Base-by-base conservation (phyloP, 2,329 filamentous ascomycete species). In the Fonsecaea monophora region DNA sequence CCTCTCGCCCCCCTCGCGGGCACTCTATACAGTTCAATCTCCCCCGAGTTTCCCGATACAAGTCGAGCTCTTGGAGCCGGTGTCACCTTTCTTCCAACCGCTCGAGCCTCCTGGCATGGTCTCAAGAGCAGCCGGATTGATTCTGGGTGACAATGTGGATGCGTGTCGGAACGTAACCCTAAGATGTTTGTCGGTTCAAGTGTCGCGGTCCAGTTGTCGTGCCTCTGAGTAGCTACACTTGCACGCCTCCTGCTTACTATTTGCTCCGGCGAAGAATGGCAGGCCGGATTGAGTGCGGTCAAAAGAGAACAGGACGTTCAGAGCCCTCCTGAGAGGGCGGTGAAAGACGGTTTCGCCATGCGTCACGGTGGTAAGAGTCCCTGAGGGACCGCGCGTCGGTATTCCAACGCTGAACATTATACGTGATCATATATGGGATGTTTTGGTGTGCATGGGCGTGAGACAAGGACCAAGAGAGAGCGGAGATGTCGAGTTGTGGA, bases 151-250 rank as follows among this genome's bases (percentile, higher is more conserved):
- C 78, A 79, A 80, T 86, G 85, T 86, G 89, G 45, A 87, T 83
- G 83, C 82, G 80, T 82, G 81, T 90, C 89, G 92, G 91, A 94
- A 94, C 91, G 94, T 96, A 97, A 96, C 94, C 94, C 94, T 97
- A 97, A 91, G 86, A 83, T 82, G 80, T 82, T 77, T 79, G 83
- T 88, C 90, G 91, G 92, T 89, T 87, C 76, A 62, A 91, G 90
- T 85, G 75, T 93, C 91, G 88, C 87, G 87, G 84, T 84, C 77
- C 79, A 83, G 89, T 90, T 88, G 88, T 88, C 85, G 81, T 40
- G 85, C 81, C 82, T 83, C 82, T 85, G 84, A 87, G 94, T 77
- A 93, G 93, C 80, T 81, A 76, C 76, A 75, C 71, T 74, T 70
- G 71, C 72, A 72, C 75, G 75, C 70, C 73, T 70, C 65, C 65